Evolutionary conservation across 495 filamentous ascomycete species (phyloP).

Genomic region (Endocarpon pusillum): DNA sequence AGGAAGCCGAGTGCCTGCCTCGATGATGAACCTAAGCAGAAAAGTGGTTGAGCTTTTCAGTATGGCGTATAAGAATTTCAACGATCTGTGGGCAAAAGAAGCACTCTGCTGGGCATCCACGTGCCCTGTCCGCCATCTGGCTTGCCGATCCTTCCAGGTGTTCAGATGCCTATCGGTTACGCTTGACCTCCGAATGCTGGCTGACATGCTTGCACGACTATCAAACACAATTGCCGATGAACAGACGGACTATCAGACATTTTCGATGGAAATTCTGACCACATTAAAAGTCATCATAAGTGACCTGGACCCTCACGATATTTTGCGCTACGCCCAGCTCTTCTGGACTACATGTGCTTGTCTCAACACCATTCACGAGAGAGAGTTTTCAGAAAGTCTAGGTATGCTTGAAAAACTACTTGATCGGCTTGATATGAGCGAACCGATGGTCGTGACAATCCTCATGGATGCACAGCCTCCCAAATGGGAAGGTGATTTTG

Average conservation of each 20-base stretch:
- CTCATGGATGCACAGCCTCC: conserved; percentile 63
- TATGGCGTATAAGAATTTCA: conserved; percentile 67
- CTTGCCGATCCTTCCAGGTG: conserved; percentile 92
- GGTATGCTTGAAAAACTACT: conserved; percentile 84
- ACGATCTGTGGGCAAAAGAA: conserved; percentile 76
- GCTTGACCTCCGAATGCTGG: conserved; percentile 80
- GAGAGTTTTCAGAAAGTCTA: conserved; percentile 79
- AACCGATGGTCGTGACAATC: conserved; percentile 44
- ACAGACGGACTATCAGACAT: conserved; percentile 78
- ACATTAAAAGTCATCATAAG: conserved; percentile 80
- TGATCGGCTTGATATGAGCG: conserved; percentile 63
- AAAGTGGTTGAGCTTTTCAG: conserved; percentile 75
- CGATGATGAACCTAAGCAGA: conserved; percentile 68
- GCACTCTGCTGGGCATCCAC: conserved; percentile 90
- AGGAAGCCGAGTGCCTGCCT: conserved; percentile 62
- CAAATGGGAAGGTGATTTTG: conserved; percentile 80
- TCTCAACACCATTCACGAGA: conserved; percentile 85
- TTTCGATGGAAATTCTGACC: conserved; percentile 93
- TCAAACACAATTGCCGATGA: conserved; percentile 95
- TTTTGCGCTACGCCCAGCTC: conserved; percentile 75
- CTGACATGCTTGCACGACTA: conserved; percentile 83
- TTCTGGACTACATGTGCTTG: conserved; percentile 98
- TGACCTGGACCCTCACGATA: conserved; percentile 59
- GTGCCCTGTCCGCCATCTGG: conserved; percentile 88
- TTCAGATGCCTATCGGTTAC: conserved; percentile 86